Base-by-base conservation (phyloP, 345 rosid species). In the Euphorbia pulcherrima region DNA sequence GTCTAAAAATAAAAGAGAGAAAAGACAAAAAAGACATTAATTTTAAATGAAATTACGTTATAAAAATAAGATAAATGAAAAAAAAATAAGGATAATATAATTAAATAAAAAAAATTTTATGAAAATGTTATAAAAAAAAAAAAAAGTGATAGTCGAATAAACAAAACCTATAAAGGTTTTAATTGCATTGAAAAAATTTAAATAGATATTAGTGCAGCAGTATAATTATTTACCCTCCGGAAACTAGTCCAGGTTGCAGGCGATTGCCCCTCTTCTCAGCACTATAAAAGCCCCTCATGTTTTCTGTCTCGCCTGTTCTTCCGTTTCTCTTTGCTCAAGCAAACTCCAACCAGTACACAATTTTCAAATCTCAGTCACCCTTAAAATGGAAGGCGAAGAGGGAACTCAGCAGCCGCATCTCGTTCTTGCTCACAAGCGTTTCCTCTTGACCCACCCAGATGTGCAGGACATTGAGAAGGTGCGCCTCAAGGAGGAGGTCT, bases 391-490 rank as follows among this genome's bases (percentile, higher is more conserved):
- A 68, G 81, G 76, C 17, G 79, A 84, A 1, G 99, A 91, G 47
- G 99, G 88, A 81, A 71, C 85, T 58, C 96, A 94, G 80, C 95
- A 91, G 67, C 80, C 92, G 54, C 97, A 91, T 44, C 92, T 94
- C 47, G 75, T 83, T n/a, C 89, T 94, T 24, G 96, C 92, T 0
- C 58, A 88, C 88, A 88, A 88, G 78, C 88, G 83, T 62, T 94
- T 89, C 81, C 97, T 87, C 47, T 81, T 94, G 37, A 87, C 82
- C 4, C 95, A 88, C 67, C 87, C 84, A 6, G 96, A 88, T 68
- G 91, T 90, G 0, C 87, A 72, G 51, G 98, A 92, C 85, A 92
- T 90, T 65, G 96, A 92, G 83, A 92, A 90, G 87, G 93, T 91
- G 72, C 88, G 80, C 44, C 92, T 91, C 84, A 85, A 84, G 80